Base-by-base conservation (phyloP, 148 eudicot genomes). In the Rhododendron kiyosumense region DNA sequence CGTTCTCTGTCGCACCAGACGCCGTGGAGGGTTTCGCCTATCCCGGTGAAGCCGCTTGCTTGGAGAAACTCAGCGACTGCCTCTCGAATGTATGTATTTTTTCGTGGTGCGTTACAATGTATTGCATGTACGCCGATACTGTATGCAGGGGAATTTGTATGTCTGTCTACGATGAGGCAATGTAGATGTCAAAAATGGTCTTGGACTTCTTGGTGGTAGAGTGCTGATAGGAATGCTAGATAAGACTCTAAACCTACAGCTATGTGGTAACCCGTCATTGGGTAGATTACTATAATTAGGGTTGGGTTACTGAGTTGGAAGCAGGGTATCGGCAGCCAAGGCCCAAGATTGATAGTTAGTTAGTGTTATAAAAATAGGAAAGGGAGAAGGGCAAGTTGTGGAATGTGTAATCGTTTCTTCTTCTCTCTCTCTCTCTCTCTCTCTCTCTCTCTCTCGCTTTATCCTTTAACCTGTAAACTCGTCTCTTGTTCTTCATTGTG, bases 31-130 rank as follows among this genome's bases (percentile, higher is more conserved):
- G 95, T 86, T 88, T 89, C 71, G 4, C 81, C 10, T 97, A 89
- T 80, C 95, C 96, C 7, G 96, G 98, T 38, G 93, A 91, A 69
- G 91, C 75, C 36, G 87, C 78, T 32, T 95, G 96, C 87, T 92
- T 95, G 67, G 82, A 89, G 41, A 85, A 79, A 82, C 85, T 97
- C 3, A 84, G 71, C 38, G 85, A 85, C 80, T 93, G 91, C 84
- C 94, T 97, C 69, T 90, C 92, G 17, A 85, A 88, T 92, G 98
- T 96, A 88, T 76, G 94, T 22, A 51, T n/a, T 84, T 73, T 10
- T 11, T 8, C 15, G 34, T 0, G 32, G 11, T 26, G 30, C 15
- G 32, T 67, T 26, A 11, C 74, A 11, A n/a, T 26, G 34, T 26
- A 67, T 11, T 22, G 65, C 2, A 6, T 59, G 22, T 22, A 22